A percentile compares a stretch with the other conserved stretches of the same genome.
Evolutionary conservation across 2,329 filamentous ascomycete species (phyloP).

Genomic region (Dryadomyces quercus-mongolicae): DNA sequence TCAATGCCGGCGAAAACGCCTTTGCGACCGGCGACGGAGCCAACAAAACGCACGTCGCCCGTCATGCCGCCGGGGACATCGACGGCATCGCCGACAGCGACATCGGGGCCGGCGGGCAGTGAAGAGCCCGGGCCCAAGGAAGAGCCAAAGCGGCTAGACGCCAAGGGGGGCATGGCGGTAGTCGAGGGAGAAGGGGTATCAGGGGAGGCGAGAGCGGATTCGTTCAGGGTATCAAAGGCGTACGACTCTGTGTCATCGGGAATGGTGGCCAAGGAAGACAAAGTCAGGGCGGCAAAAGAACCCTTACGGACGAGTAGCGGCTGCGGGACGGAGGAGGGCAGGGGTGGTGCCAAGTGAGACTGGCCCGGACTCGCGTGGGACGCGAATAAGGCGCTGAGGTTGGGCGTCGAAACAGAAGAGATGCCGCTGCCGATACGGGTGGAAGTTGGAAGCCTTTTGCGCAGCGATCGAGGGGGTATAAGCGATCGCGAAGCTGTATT

Average conservation of each 20-base stretch:
- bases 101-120: constrained; percentile 24
- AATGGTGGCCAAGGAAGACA: constrained; percentile 48
- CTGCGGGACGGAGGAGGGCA: constrained; percentile 13
- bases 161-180: constrained; percentile 25
- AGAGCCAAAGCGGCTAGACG: constrained; percentile 28
- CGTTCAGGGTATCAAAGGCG: constrained; percentile 41
- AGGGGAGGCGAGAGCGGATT: constrained; percentile 18
- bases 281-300: constrained; percentile 58
- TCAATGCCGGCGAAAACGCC: constrained; percentile 90
- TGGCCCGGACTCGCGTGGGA: constrained; percentile 32
- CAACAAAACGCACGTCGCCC: constrained; percentile 81
- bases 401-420: constrained; percentile 44
- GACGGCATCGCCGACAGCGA: constrained; percentile 71
- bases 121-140: constrained; percentile 14
- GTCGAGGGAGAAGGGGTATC: background rate
- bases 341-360: background rate
- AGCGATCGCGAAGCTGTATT: constrained; percentile 4
- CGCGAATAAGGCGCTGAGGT: constrained; percentile 40
- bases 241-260: constrained; percentile 56
- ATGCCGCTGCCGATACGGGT: constrained; percentile 16
- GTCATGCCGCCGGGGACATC: constrained; percentile 91
- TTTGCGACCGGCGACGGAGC: constrained; percentile 75
- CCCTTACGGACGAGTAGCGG: constrained; percentile 52
- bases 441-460: constrained; percentile 8
- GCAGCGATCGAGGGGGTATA: constrained; percentile 6